phyloP scores from a whole-genome alignment of 495 filamentous ascomycete species.

The Sphaerosporella brunnea region DNA sequence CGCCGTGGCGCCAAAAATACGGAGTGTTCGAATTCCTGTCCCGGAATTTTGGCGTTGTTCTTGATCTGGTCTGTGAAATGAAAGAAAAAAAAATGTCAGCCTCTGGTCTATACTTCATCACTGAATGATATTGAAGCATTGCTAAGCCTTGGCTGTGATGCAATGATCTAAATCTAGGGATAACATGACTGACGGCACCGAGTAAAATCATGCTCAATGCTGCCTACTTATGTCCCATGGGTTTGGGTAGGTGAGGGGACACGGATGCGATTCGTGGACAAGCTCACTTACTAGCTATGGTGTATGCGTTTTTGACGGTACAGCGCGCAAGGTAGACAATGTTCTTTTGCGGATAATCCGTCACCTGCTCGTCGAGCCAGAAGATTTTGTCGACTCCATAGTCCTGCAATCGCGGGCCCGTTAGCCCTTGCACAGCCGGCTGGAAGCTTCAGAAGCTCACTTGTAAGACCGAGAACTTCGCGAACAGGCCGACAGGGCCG shows the following conservation, averaged over 20 bases:
- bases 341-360: slow-evolving; percentile 81
- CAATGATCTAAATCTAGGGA: slow-evolving; percentile 46
- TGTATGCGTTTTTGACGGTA: slow-evolving; percentile 57
- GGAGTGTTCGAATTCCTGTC: slow-evolving; percentile 67
- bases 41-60: slow-evolving; percentile 51
- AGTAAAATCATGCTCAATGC: slow-evolving; percentile 39
- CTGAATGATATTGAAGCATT: too few relatives aligned
- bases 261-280: not conserved
- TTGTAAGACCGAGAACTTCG: slow-evolving; percentile 76
- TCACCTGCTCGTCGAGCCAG: slow-evolving; percentile 74
- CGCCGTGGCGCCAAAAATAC: slow-evolving; percentile 87
- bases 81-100: slow-evolving; percentile 18
- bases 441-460: slow-evolving; percentile 8
- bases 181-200: slow-evolving; percentile 47
- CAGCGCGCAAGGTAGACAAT: slow-evolving; percentile 81
- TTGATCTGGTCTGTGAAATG: slow-evolving; percentile 97
- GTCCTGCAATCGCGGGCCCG: too few relatives aligned
- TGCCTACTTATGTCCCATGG: slow-evolving; percentile 44
- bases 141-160: too few relatives aligned
- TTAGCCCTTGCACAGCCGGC: too few relatives aligned
- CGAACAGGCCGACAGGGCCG: slow-evolving; percentile 72
- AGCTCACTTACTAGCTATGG: slow-evolving; percentile 65
- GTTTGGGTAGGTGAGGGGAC: not conserved
- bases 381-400: slow-evolving; percentile 96
- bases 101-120: slow-evolving; percentile 21